Evolutionary conservation across 2,329 filamentous ascomycete species (phyloP).

Genomic region (Fusarium pseudocircinatum): DNA sequence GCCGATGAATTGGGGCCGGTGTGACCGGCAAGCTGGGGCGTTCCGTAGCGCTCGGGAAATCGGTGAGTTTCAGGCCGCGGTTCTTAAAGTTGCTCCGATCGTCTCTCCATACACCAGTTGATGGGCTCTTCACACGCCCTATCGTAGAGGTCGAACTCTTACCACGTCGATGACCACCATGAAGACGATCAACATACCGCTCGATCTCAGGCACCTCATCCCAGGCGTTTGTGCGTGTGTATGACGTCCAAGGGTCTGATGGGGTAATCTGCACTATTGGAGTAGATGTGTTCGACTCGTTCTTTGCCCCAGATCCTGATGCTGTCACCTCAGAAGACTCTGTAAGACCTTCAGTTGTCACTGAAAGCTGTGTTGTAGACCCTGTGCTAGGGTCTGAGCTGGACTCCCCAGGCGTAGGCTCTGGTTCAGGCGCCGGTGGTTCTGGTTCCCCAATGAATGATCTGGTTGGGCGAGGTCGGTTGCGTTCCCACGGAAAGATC

Average conservation of each 20-base stretch:
- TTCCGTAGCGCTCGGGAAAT: constrained; percentile 86
- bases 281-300: constrained; percentile 59
- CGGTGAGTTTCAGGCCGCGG: constrained; percentile 74
- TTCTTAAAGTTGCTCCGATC: constrained; percentile 16
- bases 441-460: constrained; percentile 61
- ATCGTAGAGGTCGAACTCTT: constrained; percentile 45
- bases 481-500: constrained; percentile 91
- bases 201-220: constrained; percentile 90
- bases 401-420: not conserved
- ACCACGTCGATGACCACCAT: constrained; percentile 67
- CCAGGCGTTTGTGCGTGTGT: constrained; percentile 87
- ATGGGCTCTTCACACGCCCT: constrained; percentile 32
- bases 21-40: constrained; percentile 91
- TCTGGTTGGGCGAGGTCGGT: constrained; percentile 70
- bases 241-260: constrained; percentile 76
- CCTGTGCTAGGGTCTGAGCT: not conserved
- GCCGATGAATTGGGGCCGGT: constrained; percentile 79
- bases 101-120: constrained; percentile 16
- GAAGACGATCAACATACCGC: constrained; percentile 82
- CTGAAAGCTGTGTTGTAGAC: constrained; percentile 5
- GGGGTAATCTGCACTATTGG: constrained; percentile 58
- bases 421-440: constrained; percentile 6
- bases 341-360: constrained; percentile 37
- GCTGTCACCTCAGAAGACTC: constrained; percentile 51
- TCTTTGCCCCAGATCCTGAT: constrained; percentile 42